Evolutionary conservation across 768 basidiomycete species (phyloP), one percentile per base, ranked within the genome.

Genomic region (Amanita subjunquillea): DNA sequence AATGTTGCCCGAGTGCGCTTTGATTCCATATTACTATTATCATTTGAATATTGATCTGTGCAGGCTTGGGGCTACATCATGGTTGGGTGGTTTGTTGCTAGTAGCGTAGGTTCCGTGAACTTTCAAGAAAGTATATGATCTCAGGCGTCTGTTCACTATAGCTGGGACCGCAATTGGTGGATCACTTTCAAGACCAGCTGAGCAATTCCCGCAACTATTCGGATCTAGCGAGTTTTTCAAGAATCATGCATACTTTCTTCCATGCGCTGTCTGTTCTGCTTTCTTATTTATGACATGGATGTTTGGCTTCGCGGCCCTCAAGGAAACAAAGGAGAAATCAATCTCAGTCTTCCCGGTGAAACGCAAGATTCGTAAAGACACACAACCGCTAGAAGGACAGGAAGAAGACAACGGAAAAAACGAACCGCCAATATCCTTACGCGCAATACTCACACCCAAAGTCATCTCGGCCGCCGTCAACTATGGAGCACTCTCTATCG

Each of bases 381-480:
- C n/a, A 3, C n/a, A 40, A 13, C 39, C 17, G 7, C n/a, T 2
- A 10, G 17, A 20, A 0, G 17, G 10, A 40, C 39, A 40, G n/a
- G 39, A 40, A 40, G 6, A 9, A 3, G 39, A n/a, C 3, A 10
- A 40, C 7, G 17, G 10, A 39, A n/a, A 6, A 4, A 39, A 10
- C 4, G n/a, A 2, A 9, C 7, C 39, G 8, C 39, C 38, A 6
- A 3, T 8, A 6, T 17, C n/a, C 6, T 22, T 40, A 22, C 39
- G 39, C 34, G 39, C 39, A 40, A 40, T 40, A n/a, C 17, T 40
- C 39, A 40, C 20, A 20, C 68, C 70, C 0, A 69, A 65, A 13
- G 78, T 85, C 4, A 59, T 82, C 32, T 62, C 80, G 23, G 71
- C 79, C 1, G 72, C 74, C 8, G 63, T 67, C 15, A 83, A 83